Base-by-base conservation (phyloP, 371 early-diverging fungal genomes). In the Phascolomyces articulosus region DNA sequence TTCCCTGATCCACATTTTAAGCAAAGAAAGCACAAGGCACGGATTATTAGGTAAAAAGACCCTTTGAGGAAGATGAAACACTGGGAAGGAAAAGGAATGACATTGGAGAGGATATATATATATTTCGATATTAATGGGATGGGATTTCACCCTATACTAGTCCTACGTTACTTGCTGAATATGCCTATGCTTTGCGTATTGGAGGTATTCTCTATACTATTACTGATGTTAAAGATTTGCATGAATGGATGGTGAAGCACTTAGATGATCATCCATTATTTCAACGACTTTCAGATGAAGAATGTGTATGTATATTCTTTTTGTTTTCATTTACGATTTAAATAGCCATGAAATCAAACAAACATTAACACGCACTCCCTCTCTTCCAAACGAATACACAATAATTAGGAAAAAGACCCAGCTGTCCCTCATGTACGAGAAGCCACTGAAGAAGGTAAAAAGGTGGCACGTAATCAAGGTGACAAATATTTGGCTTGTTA, bases 1-100 rank as follows among this genome's bases (percentile, higher is more conserved):
- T 95, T 95, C 70, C 96, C 98, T 55, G 99, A 99, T 81, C 99
- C 99, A 26, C 99, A 99, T 73, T 99, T 99, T 79, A 99, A 99
- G 78, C 98, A 96, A 74, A 89, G 94, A 78, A 99, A 99, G 83
- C 98, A 99, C 82, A 99, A 99, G 87, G 97, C 96, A 1, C 86
- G 99, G 58, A 98, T 99, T 66, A 94, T 99, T 65, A 95, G 94
- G 87, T 86, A 83, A 64, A 66, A 67, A 24, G n/a, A n/a, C n/a
- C n/a, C n/a, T n/a, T n/a, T n/a, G n/a, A 20, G 4, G 11, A 21
- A 21, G 20, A n/a, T 54, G 34, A 63, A 26, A 3, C 16, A 13
- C 16, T 15, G 44, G 18, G 7, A 44, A 55, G 44, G n/a, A 49
- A 49, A 23, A 57, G 20, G 24, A 18, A 24, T 26, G 28, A 29